Evolutionary conservation across 345 rosid species (phyloP), one percentile per base, ranked within the genome.

Genomic region (Anastatica hierochuntica): DNA sequence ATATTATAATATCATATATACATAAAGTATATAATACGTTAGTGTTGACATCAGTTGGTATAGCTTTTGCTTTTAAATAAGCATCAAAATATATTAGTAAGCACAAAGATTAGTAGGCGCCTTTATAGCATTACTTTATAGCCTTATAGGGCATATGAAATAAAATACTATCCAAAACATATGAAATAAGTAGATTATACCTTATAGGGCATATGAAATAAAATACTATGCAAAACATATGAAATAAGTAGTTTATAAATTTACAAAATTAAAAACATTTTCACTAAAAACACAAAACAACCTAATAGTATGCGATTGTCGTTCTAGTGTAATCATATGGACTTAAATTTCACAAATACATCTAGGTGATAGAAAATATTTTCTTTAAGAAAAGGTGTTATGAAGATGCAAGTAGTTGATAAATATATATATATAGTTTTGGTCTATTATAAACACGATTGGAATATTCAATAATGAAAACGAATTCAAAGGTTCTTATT

Each of bases 61-160:
- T 46, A 30, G 31, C 55, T 54, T 38, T 44, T 44, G 29, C 18
- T 46, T 64, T 56, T 8, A 50, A 21, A 14, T 33, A 43, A 42
- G 31, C 55, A 7, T 11, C n/a, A n/a, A 46, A 20, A 20, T 30
- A 21, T 24, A 56, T 31, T 21, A 56, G 17, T 49, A 21, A 63
- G 34, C 42, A 38, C 9, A 54, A 39, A 63, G 24, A 63, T 46
- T 10, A 54, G 61, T 63, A 63, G 54, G 54, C 26, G 30, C 54
- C 58, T 61, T 63, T 53, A 29, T 53, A 63, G 67, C 27, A 13
- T 24, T 24, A 24, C n/a, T 24, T 3, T 24, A 24, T 24, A 24
- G 27, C 27, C 27, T 24, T 24, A 24, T n/a, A n/a, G n/a, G n/a
- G n/a, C n/a, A n/a, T n/a, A n/a, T n/a, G n/a, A n/a, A n/a, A n/a